A percentile compares a stretch with the other conserved stretches of the same genome.
Conservation (phyloP, 2,329 filamentous ascomycete genomes). For the Cordyceps cateniannulata region DNA sequence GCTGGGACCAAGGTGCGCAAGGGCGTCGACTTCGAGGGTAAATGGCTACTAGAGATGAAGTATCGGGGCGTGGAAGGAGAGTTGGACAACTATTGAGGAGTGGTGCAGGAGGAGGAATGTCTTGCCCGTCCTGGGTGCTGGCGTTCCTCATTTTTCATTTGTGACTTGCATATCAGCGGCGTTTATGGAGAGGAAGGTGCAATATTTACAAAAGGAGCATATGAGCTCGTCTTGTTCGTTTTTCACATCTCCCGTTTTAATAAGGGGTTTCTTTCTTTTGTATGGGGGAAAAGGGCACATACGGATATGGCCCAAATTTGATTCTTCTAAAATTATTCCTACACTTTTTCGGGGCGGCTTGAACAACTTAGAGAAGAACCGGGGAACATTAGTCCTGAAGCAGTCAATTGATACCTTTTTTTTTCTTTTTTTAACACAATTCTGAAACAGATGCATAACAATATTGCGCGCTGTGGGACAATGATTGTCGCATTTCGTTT, state of each 20-base stretch:
- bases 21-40: slow-evolving; percentile 80
- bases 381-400: not conserved
- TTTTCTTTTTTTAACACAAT: not conserved
- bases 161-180: slow-evolving; percentile 8
- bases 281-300: not conserved
- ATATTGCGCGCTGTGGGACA: not conserved
- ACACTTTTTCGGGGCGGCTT: not conserved
- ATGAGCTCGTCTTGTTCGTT: not conserved
- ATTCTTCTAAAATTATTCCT: not conserved
- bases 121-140: not conserved
- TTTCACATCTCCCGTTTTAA: not conserved
- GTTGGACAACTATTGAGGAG: slow-evolving; percentile 18
- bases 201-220: not conserved
- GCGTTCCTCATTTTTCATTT: not conserved
- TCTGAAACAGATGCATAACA: not conserved
- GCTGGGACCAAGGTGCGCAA: slow-evolving; percentile 74
- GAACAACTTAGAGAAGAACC: not conserved
- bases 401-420: not conserved
- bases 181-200: not conserved
- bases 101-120: not conserved
- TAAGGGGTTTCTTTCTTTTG: not conserved
- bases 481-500: not conserved
- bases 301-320: not conserved
- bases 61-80: slow-evolving; percentile 34
- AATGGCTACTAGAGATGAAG: slow-evolving; percentile 73